Percentiles rank a stretch among this genome's conserved stretches.
phyloP scores from a whole-genome alignment of 2,329 filamentous ascomycete species.

The Trichoderma atrobrunneum region DNA sequence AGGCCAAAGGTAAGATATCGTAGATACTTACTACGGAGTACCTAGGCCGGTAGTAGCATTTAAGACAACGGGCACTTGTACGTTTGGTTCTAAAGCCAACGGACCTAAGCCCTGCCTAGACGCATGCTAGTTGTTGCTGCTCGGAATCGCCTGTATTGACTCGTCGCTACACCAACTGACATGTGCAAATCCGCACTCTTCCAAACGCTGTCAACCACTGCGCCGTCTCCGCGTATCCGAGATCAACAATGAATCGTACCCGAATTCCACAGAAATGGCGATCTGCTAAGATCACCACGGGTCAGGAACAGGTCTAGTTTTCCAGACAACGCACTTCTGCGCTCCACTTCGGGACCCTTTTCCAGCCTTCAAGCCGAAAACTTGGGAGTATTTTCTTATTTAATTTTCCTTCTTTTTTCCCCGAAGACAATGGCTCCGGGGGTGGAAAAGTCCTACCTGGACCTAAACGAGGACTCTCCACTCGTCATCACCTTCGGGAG shows the following conservation, averaged over 20 bases:
- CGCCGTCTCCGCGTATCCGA: neutral
- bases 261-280: neutral
- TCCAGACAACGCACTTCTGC: neutral
- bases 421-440: neutral
- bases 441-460: neutral
- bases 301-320: slow-evolving; percentile 15
- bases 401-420: neutral
- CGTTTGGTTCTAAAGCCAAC: neutral
- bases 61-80: neutral
- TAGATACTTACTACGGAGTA: no score
- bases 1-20: neutral
- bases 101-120: neutral
- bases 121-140: neutral
- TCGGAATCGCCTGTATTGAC: neutral
- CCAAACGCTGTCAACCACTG: neutral
- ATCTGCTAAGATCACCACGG: slow-evolving; percentile 8
- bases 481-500: neutral
- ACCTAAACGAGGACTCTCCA: neutral
- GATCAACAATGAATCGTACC: slow-evolving; percentile 2
- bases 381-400: neutral
- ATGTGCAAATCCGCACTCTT: neutral
- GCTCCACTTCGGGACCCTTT: neutral
- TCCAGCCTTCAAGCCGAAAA: neutral
- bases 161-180: neutral
- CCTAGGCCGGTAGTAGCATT: no score